Evolutionary conservation across 2,329 filamentous ascomycete species (phyloP).

Genomic region (Daldinia eschscholtzii): DNA sequence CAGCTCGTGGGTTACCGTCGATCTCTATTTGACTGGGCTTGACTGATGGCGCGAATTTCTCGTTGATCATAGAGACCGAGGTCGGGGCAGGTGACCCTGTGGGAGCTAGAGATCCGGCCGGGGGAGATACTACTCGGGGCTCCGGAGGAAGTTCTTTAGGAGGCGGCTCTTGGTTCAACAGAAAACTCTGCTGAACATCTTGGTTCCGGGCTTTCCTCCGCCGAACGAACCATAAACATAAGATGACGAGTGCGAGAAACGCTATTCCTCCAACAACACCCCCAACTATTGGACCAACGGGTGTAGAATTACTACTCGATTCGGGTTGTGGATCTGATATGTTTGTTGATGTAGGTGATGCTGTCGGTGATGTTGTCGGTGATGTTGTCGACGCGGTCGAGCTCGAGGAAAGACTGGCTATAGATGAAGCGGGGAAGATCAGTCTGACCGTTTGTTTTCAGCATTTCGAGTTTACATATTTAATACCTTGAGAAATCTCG

Average conservation of each 20-base stretch:
- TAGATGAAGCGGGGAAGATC: constrained; percentile 10
- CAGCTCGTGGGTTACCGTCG: constrained; percentile 20
- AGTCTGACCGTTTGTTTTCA: not conserved
- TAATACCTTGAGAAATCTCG: constrained; percentile 37
- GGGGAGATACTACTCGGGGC: not conserved
- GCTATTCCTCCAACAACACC: constrained; percentile 38
- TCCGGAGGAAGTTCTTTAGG: not conserved
- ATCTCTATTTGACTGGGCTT: constrained; percentile 23
- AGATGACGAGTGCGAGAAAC: constrained; percentile 28
- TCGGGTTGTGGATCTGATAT: constrained; percentile 3
- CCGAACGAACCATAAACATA: constrained; percentile 30
- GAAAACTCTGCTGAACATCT: constrained; percentile 1
- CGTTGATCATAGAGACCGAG: not conserved
- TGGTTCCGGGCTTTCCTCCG: constrained; percentile 3
- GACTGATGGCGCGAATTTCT: constrained; percentile 13
- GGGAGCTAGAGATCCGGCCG: no score
- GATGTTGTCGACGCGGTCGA: constrained; percentile 12
- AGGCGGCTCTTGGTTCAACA: constrained; percentile 3
- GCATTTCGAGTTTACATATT: not conserved
- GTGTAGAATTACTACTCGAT: not conserved
- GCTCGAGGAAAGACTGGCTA: constrained; percentile 4
- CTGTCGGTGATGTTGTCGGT: not conserved
- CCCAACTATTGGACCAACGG: constrained; percentile 33
- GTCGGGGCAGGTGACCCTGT: no score
- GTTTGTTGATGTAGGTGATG: constrained; percentile 12